phyloP scores from a whole-genome alignment of 805 yeast genomes.

The Pichia membranifaciens region DNA sequence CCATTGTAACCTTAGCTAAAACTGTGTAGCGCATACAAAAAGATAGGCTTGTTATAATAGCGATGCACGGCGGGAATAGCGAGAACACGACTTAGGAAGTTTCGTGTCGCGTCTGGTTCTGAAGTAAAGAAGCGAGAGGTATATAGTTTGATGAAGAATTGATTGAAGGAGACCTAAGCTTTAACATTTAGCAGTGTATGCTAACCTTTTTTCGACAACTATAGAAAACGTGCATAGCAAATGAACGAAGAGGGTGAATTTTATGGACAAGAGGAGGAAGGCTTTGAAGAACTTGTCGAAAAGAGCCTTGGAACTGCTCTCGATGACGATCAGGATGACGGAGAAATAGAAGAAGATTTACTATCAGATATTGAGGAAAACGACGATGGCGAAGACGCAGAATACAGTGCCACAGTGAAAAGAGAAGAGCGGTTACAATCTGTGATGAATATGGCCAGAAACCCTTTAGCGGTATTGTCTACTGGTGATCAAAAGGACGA shows the following conservation, averaged over 20 bases:
- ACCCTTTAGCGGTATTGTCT: background rate
- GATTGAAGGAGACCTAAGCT: too few relatives aligned
- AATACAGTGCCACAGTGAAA: background rate
- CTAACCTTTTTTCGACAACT: background rate
- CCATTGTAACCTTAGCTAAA: too few relatives aligned
- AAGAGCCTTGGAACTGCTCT: constrained; percentile 3
- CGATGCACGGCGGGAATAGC: too few relatives aligned
- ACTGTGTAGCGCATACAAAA: too few relatives aligned
- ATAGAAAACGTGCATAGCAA: background rate
- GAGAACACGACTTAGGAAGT: background rate
- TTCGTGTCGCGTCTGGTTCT: constrained; percentile 4
- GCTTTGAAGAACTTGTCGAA: constrained; percentile 17
- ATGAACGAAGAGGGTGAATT: constrained; percentile 14
- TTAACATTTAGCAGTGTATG: too few relatives aligned
- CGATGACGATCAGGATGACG: constrained; percentile 4
- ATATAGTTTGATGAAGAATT: too few relatives aligned
- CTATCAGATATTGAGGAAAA: constrained; percentile 7
- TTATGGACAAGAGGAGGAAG: constrained; percentile 20
- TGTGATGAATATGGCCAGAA: constrained; percentile 9
- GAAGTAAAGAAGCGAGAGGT: too few relatives aligned
- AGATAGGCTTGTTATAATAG: too few relatives aligned
- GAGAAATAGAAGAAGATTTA: constrained; percentile 8
- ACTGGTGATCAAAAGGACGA: constrained; percentile 18
- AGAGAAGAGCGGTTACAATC: constrained; percentile 8
- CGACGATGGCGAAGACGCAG: constrained; percentile 3